A percentile compares a stretch with the other conserved stretches of the same genome.
Conservation (phyloP, 306 rosid genomes). For the Canavalia gladiata region DNA sequence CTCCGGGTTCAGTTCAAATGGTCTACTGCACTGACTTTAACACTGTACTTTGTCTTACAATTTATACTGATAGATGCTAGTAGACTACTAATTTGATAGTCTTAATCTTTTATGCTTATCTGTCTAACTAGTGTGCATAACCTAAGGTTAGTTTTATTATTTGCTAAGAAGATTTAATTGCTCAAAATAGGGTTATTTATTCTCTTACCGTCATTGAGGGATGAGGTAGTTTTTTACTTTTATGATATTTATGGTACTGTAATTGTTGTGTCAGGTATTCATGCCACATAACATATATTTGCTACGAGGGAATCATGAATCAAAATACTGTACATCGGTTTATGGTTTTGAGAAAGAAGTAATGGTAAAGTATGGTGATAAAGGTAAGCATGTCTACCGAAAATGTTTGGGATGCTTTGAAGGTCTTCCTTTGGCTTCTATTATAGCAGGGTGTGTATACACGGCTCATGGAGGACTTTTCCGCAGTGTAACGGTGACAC, state of each 20-base stretch:
- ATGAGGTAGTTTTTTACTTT: background rate
- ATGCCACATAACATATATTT: constrained; percentile 72
- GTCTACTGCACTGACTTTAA: constrained; percentile 1
- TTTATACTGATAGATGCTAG: background rate
- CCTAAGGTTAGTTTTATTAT: constrained; percentile 8
- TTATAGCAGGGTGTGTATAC: constrained; percentile 77
- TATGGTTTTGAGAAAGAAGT: constrained; percentile 93
- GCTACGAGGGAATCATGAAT: constrained; percentile 90
- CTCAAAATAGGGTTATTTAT: constrained; percentile 19
- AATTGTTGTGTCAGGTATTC: constrained; percentile 58
- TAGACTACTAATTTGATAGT: constrained; percentile 20
- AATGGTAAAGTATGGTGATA: constrained; percentile 74
- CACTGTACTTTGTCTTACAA: background rate
- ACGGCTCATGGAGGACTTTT: constrained; percentile 95
- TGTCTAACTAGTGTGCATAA: constrained; percentile 18
- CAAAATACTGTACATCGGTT: constrained; percentile 90
- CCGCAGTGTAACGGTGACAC: constrained; percentile 66
- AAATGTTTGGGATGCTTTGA: constrained; percentile 95
- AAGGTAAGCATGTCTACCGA: constrained; percentile 85
- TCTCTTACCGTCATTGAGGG: background rate
- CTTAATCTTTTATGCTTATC: constrained; percentile 9
- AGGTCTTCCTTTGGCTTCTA: constrained; percentile 88
- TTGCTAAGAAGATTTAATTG: constrained; percentile 6
- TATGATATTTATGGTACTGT: constrained; percentile 29
- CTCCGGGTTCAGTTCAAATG: constrained; percentile 11